Percentiles rank a stretch among this genome's conserved stretches.
phyloP scores from a whole-genome alignment of 2,329 filamentous ascomycete species.

The Aplosporella prunicola region DNA sequence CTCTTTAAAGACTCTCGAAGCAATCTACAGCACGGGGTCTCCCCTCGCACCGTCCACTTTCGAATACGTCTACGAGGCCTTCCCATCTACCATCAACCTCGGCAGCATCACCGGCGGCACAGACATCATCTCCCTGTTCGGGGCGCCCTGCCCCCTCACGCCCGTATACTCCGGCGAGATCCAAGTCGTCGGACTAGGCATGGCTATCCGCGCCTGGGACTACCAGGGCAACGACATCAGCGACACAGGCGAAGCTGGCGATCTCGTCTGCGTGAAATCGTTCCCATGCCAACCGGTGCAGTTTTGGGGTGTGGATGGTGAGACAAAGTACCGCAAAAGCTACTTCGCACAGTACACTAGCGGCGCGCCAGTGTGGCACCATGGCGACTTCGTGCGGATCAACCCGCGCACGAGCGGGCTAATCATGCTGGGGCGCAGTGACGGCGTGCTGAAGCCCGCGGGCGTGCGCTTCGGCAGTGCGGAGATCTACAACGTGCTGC shows the following conservation, averaged over 20 bases:
- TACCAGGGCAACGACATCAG: conserved; percentile 49
- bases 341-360: conserved; percentile 75
- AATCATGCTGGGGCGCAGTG: conserved; percentile 83
- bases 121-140: conserved; percentile 93
- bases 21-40: conserved; percentile 90
- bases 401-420: conserved; percentile 66
- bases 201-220: conserved; percentile 42
- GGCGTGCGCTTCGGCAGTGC: conserved; percentile 88
- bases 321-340: conserved; percentile 66
- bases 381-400: conserved; percentile 79
- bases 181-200: conserved; percentile 40
- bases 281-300: conserved; percentile 88
- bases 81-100: conserved; percentile 72
- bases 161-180: conserved; percentile 44
- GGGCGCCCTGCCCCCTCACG: conserved; percentile 57
- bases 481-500: conserved; percentile 92
- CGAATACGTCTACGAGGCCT: conserved; percentile 74
- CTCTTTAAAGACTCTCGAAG: conserved; percentile 51
- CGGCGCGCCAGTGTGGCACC: conserved; percentile 64
- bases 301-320: conserved; percentile 69
- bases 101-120: conserved; percentile 93
- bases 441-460: conserved; percentile 85
- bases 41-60: conserved; percentile 91
- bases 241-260: conserved; percentile 61
- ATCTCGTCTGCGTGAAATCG: conserved; percentile 75